Conservation (phyloP, 495 filamentous ascomycete species). For the Xylaria cubensis region DNA sequence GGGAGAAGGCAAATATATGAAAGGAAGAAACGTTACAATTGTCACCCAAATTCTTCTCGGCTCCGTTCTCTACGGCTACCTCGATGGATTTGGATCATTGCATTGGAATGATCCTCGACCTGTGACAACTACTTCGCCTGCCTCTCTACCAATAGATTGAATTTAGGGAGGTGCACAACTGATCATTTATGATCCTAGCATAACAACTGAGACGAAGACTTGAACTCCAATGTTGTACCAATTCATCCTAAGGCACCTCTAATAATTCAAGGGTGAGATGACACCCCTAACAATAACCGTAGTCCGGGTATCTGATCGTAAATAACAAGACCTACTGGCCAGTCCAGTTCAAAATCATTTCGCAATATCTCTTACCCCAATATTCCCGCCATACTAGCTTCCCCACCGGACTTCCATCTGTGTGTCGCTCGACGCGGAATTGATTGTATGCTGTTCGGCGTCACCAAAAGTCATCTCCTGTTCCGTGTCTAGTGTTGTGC, state of each 20-base stretch:
- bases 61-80: not conserved
- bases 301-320: slow-evolving; percentile 16
- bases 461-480: not conserved
- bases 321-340: not conserved
- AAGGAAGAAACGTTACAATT: not conserved
- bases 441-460: not conserved
- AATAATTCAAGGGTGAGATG: not conserved
- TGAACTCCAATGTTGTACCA: not conserved
- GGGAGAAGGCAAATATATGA: not conserved
- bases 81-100: not conserved
- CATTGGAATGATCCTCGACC: not conserved
- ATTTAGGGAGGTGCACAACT: not conserved
- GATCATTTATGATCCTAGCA: not conserved
- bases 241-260: not conserved
- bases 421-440: not conserved
- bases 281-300: not conserved
- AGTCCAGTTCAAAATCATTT: not conserved
- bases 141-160: not conserved
- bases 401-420: not conserved
- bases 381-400: not conserved
- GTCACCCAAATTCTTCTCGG: not conserved
- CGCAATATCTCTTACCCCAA: not conserved
- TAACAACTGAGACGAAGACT: not conserved
- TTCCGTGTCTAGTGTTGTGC: not conserved
- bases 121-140: not conserved